Evolutionary conservation across 1,139 yeast genomes (phyloP).

Genomic region (Kodamaea suecica): DNA sequence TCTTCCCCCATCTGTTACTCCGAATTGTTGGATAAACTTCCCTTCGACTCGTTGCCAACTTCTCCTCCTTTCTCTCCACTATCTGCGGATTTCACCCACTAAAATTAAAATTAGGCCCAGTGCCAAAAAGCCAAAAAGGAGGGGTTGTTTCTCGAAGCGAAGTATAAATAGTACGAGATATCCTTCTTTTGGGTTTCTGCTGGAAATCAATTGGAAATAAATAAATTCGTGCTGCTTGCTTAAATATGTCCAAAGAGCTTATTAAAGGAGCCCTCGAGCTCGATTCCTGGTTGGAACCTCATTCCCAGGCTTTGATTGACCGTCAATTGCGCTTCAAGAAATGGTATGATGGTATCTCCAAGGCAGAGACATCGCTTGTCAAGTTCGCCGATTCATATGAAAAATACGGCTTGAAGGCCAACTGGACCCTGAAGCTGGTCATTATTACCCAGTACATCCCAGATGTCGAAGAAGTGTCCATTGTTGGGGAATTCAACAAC

Average conservation of each 20-base stretch:
- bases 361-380: constrained; percentile 46
- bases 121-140: neutral
- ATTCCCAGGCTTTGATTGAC: constrained; percentile 47
- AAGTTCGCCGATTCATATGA: constrained; percentile 61
- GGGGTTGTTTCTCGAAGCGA: neutral
- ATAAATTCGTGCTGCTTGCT: no score
- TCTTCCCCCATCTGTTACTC: no score
- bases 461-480: constrained; percentile 66
- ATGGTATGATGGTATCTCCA: constrained; percentile 42
- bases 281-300: constrained; percentile 91
- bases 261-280: constrained; percentile 59
- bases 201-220: neutral
- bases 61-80: no score
- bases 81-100: no score
- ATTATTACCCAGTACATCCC: constrained; percentile 85
- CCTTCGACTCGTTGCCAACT: no score
- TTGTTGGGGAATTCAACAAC: constrained; percentile 86
- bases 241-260: neutral
- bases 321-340: constrained; percentile 52
- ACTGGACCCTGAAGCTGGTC: constrained; percentile 49
- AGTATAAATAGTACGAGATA: neutral
- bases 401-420: constrained; percentile 72
- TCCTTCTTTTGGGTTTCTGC: neutral
- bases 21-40: neutral
- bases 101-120: neutral